Percentiles rank a stretch among this genome's conserved stretches.
phyloP scores from a whole-genome alignment of 31 red algal species.

The Bonnemaisonia californica region DNA sequence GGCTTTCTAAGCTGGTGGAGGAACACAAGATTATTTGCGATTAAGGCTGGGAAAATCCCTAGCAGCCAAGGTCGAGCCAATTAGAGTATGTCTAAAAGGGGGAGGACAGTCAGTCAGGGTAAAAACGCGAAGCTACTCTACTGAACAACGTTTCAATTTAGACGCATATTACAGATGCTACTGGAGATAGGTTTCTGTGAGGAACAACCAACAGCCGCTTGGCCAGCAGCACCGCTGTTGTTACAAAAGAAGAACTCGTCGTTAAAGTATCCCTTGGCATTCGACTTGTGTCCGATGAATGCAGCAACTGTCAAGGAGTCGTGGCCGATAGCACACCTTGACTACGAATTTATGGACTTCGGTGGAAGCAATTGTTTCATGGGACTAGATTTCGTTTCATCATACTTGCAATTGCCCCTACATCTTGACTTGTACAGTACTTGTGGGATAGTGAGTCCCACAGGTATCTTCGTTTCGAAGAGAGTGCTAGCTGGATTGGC shows the following conservation, averaged over 20 bases:
- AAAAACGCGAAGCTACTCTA: slow-evolving; percentile 15
- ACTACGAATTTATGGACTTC: not conserved
- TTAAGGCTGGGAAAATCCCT: slow-evolving; percentile 22
- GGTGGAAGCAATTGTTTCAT: slow-evolving; percentile 11
- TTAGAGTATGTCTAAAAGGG: not conserved
- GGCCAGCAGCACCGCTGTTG: slow-evolving; percentile 19
- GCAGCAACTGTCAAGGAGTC: not conserved
- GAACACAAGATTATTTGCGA: slow-evolving; percentile 25
- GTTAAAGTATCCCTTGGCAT: not conserved
- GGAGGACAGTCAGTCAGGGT: slow-evolving; percentile 10
- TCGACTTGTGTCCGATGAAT: slow-evolving; percentile 30
- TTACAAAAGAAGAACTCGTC: not conserved
- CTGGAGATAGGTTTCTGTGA: slow-evolving; percentile 20
- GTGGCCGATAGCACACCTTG: slow-evolving; percentile 12
- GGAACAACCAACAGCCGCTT: not conserved
- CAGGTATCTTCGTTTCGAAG: not conserved
- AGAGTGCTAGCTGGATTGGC: not conserved
- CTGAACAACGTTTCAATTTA: not conserved
- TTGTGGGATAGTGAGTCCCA: slow-evolving; percentile 3
- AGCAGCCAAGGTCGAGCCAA: slow-evolving; percentile 31
- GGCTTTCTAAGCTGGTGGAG: not conserved
- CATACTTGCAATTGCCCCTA: slow-evolving; percentile 45
- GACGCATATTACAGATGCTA: slow-evolving; percentile 4
- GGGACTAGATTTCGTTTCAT: not conserved
- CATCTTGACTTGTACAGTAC: slow-evolving; percentile 1